Percentiles rank a stretch among this genome's conserved stretches.
Evolutionary conservation across 2,329 filamentous ascomycete species (phyloP).

Genomic region (Metarhizium brunneum): DNA sequence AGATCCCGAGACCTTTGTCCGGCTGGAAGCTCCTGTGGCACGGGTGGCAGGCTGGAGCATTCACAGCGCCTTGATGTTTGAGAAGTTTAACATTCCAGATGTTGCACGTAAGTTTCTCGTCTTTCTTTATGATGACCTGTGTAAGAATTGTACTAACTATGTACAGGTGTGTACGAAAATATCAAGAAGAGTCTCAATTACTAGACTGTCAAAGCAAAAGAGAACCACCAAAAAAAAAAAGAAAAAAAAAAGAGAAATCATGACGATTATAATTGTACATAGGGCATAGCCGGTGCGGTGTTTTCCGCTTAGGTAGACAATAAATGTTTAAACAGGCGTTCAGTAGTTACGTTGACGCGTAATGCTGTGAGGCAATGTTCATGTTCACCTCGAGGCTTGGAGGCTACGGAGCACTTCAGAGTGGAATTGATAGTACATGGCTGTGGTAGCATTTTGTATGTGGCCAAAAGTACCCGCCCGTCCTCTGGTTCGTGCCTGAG

Average conservation of each 20-base stretch:
- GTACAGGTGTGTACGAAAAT: conserved; percentile 58
- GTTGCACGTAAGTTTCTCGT: conserved; percentile 61
- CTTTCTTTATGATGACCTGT: not conserved
- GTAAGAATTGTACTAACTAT: not conserved
- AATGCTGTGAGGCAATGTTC: too few relatives aligned
- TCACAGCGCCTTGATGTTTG: conserved; percentile 70
- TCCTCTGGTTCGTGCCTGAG: not conserved
- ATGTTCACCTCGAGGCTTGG: too few relatives aligned
- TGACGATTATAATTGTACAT: conserved; percentile 1
- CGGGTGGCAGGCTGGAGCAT: conserved; percentile 86
- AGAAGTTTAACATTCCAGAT: conserved; percentile 76
- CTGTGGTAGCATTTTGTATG: not conserved
- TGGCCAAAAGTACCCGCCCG: not conserved
- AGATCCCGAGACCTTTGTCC: conserved; percentile 62
- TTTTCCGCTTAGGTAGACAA: not conserved
- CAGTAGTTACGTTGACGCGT: not conserved
- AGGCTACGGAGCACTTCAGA: not conserved
- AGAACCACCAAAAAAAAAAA: not conserved
- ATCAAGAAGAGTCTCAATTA: conserved; percentile 60
- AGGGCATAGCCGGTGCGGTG: not conserved
- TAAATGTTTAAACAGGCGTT: not conserved
- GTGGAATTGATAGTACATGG: not conserved
- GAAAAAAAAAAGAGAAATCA: not conserved
- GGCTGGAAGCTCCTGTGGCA: conserved; percentile 75
- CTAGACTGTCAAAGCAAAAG: conserved; percentile 21